phyloP scores from a whole-genome alignment of 805 yeast species.

The Debaryomyces hansenii region DNA sequence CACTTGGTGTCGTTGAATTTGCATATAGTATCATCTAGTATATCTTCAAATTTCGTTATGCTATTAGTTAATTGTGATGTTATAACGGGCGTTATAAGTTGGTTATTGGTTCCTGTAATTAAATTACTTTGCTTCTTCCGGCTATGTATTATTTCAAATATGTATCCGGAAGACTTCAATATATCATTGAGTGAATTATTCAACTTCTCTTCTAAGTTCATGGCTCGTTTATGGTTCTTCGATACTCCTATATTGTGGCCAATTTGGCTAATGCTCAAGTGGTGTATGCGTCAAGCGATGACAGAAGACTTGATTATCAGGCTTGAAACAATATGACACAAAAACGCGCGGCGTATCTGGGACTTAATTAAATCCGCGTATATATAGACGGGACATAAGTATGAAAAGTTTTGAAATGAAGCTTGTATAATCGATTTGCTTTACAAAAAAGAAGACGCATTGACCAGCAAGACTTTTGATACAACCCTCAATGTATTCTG shows the following conservation, averaged over 20 bases:
- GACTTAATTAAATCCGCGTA: not conserved
- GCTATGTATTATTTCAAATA: slow-evolving; percentile 41
- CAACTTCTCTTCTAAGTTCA: slow-evolving; percentile 41
- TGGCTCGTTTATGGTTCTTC: slow-evolving; percentile 3
- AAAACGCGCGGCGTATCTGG: slow-evolving; percentile 4
- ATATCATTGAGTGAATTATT: slow-evolving; percentile 41
- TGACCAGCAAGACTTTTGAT: not conserved
- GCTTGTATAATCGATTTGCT: too few species aligned
- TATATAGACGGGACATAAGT: not conserved
- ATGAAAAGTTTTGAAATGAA: not conserved
- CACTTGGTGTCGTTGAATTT: slow-evolving; percentile 45
- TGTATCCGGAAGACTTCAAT: slow-evolving; percentile 42
- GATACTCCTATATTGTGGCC: not conserved
- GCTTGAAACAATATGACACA: slow-evolving; percentile 1
- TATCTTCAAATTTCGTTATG: slow-evolving; percentile 39
- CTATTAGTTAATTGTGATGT: slow-evolving; percentile 33
- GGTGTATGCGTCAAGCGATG: too few species aligned
- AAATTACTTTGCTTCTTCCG: slow-evolving; percentile 42
- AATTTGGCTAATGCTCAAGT: not conserved
- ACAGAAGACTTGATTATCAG: not conserved
- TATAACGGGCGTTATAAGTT: slow-evolving; percentile 37
- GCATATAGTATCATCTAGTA: slow-evolving; percentile 41
- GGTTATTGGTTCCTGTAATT: slow-evolving; percentile 43
- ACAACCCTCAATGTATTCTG: slow-evolving; percentile 26
- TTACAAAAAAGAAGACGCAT: not conserved